Conservation (phyloP, 208 protist species). For the Leishmania mexicana region DNA sequence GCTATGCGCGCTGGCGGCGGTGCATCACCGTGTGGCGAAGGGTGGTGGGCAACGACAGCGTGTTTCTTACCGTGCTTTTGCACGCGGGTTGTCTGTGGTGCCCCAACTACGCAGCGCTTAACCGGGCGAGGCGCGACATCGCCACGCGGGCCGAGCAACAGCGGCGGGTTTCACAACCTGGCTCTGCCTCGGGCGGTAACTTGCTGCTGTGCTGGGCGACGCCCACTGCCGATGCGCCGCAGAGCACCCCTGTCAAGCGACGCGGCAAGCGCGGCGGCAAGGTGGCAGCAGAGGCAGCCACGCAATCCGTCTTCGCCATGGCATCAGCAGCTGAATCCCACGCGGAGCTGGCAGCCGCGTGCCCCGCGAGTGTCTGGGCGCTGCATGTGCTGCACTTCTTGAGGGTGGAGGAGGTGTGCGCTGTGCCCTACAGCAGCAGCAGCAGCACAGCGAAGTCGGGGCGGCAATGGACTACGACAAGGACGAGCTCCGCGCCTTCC, state of each 20-base stretch:
- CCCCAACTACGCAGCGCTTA: slow-evolving; percentile 48
- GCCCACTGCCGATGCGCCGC: neutral
- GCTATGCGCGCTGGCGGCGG: slow-evolving; percentile 53
- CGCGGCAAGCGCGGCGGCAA: slow-evolving; percentile 14
- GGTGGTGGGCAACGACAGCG: slow-evolving; percentile 63
- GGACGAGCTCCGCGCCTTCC: neutral
- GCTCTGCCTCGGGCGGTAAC: neutral
- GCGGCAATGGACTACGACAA: neutral
- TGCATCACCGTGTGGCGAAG: slow-evolving; percentile 63
- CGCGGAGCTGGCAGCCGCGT: slow-evolving; percentile 1
- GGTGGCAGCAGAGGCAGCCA: slow-evolving; percentile 6
- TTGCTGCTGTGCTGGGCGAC: neutral
- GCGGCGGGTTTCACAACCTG: neutral
- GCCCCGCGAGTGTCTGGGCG: slow-evolving; percentile 41
- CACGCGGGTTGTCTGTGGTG: slow-evolving; percentile 71
- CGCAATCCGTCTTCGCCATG: slow-evolving; percentile 2
- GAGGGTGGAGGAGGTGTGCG: slow-evolving; percentile 48
- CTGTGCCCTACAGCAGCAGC: slow-evolving; percentile 2
- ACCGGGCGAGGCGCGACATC: slow-evolving; percentile 3
- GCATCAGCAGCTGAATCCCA: slow-evolving; percentile 8
- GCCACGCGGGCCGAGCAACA: neutral
- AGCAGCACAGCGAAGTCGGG: neutral
- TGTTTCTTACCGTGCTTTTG: slow-evolving; percentile 71
- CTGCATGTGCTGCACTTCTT: slow-evolving; percentile 55
- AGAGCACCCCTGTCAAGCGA: slow-evolving; percentile 1